These are phyloP conservation scores for Arthrinium phaeospermum DNA, from an alignment of 2,329 filamentous ascomycete species.

Conservation along the genomic window DNA sequence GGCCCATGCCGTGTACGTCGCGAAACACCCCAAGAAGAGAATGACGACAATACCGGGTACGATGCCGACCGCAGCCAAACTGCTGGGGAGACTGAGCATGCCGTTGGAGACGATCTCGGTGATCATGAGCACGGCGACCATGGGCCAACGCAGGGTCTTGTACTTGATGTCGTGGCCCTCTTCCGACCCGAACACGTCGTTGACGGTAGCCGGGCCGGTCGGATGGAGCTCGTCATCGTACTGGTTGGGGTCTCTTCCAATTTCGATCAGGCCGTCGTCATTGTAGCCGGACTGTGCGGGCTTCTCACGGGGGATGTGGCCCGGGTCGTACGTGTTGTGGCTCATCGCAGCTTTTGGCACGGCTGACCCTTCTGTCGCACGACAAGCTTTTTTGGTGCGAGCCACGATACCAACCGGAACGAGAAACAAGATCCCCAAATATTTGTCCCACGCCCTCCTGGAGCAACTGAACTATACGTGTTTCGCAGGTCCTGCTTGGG, in stretches of 20 bases:
- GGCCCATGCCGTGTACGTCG: conserved; percentile 55
- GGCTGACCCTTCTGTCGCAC: neutral
- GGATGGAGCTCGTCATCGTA: conserved; percentile 21
- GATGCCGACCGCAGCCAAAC: conserved; percentile 56
- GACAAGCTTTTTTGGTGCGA: neutral
- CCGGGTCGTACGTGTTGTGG: conserved; percentile 22
- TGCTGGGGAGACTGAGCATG: conserved; percentile 59
- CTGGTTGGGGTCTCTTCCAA: conserved; percentile 12
- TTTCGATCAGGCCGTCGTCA: conserved; percentile 6
- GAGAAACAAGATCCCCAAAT: too few relatives aligned
- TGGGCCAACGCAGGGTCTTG: conserved; percentile 57
- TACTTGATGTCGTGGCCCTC: conserved; percentile 52
- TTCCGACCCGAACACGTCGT: conserved; percentile 49
- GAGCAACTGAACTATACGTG: neutral
- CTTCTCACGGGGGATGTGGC: conserved; percentile 3
- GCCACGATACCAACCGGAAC: too few relatives aligned
- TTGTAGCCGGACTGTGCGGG: too few relatives aligned
- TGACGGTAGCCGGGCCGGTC: conserved; percentile 28
- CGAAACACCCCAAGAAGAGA: conserved; percentile 55
- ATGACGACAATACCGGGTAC: conserved; percentile 59
- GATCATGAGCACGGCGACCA: conserved; percentile 60
- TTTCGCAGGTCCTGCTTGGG: neutral
- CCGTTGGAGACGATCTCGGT: conserved; percentile 61
- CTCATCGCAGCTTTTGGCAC: neutral
- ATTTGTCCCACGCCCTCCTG: neutral